Evolutionary conservation across 1,139 yeast species (phyloP).

Genomic region (Neolecta irregularis): DNA sequence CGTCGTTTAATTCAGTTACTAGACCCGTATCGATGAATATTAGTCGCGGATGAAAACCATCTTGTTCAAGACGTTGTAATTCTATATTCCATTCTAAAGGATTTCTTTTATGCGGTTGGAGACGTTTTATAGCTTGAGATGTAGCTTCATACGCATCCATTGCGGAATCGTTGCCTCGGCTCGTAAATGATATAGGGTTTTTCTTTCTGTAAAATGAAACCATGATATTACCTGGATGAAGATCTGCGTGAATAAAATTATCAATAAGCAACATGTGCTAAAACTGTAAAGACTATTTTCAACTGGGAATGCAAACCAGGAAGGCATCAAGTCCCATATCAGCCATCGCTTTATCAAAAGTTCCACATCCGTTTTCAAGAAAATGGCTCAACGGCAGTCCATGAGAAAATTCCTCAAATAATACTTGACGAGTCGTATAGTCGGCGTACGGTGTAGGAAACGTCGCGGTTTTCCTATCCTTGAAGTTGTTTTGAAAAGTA

Average conservation of each 20-base stretch:
- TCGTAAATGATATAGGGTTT: constrained; percentile 11
- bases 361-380: constrained; percentile 27
- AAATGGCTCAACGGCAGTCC: constrained; percentile 72
- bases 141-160: constrained; percentile 18
- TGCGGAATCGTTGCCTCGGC: constrained; percentile 8
- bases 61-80: constrained; percentile 36
- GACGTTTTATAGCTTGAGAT: constrained; percentile 16
- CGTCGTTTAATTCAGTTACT: constrained; percentile 70
- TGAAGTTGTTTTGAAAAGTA: constrained; percentile 51
- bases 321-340: constrained; percentile 84
- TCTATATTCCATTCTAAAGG: constrained; percentile 37
- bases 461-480: constrained; percentile 43
- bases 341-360: constrained; percentile 56
- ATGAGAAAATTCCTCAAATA: constrained; percentile 72
- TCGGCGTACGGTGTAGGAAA: constrained; percentile 63
- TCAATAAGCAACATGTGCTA: constrained; percentile 74
- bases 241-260: constrained; percentile 87
- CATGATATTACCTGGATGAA: constrained; percentile 92
- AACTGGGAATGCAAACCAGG: constrained; percentile 25
- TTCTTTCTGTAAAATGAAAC: constrained; percentile 23
- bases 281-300: not conserved
- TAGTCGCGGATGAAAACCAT: constrained; percentile 69
- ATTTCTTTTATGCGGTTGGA: constrained; percentile 7
- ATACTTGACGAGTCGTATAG: constrained; percentile 53
- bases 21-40: constrained; percentile 88